These are phyloP conservation scores for Amesomyces nigricolor DNA, from an alignment of 2,329 filamentous ascomycete species.

Conservation along the genomic window DNA sequence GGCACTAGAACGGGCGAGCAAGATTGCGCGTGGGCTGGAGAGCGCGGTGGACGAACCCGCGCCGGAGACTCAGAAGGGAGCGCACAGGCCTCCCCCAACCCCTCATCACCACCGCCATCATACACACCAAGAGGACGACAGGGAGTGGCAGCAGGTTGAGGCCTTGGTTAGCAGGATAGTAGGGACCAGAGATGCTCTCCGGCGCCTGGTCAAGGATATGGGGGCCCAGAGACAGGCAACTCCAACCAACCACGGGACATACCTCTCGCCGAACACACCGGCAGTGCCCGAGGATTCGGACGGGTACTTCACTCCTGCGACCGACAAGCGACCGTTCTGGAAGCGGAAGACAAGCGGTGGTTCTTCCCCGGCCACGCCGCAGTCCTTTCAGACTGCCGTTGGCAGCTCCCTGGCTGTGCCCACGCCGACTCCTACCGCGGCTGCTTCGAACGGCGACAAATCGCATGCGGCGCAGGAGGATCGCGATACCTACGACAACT, in stretches of 20 bases:
- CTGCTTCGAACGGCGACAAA: constrained; percentile 29
- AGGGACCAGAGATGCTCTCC: constrained; percentile 81
- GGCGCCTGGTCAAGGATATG: constrained; percentile 79
- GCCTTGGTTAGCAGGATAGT: constrained; percentile 78
- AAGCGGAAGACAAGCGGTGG: constrained; percentile 70
- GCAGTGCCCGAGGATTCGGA: constrained; percentile 45
- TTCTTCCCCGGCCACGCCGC: constrained; percentile 38
- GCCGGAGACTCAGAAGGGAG: constrained; percentile 18
- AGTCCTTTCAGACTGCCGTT: constrained; percentile 35
- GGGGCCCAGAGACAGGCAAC: constrained; percentile 53
- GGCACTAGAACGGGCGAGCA: constrained; percentile 77
- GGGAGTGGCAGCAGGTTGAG: constrained; percentile 84
- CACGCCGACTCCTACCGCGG: constrained; percentile 33
- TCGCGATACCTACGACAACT: constrained; percentile 73
- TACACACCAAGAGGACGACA: constrained; percentile 55
- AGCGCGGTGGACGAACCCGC: constrained; percentile 26
- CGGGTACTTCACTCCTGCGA: constrained; percentile 46
- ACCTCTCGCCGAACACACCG: constrained; percentile 39
- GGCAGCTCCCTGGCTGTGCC: constrained; percentile 40
- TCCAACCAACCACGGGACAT: constrained; percentile 30
- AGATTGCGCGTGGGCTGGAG: constrained; percentile 53
- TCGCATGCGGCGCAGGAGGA: constrained; percentile 40
- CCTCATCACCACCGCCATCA: constrained; percentile 22
- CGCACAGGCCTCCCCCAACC: constrained; percentile 26
- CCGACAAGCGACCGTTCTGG: constrained; percentile 77